Percentiles rank a stretch among this genome's conserved stretches.
Evolutionary conservation across 23 red algal species (phyloP).

Genomic region (Agarophyton chilense): DNA sequence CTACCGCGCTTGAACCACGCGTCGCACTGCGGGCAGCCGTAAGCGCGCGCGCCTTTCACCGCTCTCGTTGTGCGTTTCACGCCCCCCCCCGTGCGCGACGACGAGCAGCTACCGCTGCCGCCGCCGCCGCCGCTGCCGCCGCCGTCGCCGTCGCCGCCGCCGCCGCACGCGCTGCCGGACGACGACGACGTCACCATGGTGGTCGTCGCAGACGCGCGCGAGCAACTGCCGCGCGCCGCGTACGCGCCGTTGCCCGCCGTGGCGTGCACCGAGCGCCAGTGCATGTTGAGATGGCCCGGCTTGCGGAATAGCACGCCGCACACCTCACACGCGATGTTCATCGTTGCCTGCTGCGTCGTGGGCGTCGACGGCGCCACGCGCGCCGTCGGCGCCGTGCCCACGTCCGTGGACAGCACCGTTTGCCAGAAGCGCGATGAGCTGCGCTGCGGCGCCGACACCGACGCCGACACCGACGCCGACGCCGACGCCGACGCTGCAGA

Average conservation of each 20-base stretch:
- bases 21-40: slow-evolving; percentile 78
- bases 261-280: slow-evolving; percentile 69
- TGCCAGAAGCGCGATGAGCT: slow-evolving; percentile 32
- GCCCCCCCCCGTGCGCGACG: neutral
- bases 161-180: no score
- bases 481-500: neutral
- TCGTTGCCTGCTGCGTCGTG: neutral
- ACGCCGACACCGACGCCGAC: neutral
- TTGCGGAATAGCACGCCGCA: slow-evolving; percentile 75
- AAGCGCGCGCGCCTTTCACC: slow-evolving; percentile 34
- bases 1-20: slow-evolving; percentile 56
- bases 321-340: slow-evolving; percentile 70
- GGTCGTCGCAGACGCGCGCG: no score
- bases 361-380: neutral
- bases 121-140: neutral
- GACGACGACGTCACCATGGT: no score
- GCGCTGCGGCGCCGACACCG: neutral
- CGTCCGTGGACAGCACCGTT: slow-evolving; percentile 7
- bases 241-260: neutral
- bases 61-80: no score
- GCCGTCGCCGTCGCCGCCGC: neutral
- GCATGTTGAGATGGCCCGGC: slow-evolving; percentile 81
- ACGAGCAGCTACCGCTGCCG: neutral
- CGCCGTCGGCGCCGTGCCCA: neutral
- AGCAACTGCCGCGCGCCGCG: neutral